Conservation (phyloP, 257 asterid genomes). For the Gynochthodes officinalis region DNA sequence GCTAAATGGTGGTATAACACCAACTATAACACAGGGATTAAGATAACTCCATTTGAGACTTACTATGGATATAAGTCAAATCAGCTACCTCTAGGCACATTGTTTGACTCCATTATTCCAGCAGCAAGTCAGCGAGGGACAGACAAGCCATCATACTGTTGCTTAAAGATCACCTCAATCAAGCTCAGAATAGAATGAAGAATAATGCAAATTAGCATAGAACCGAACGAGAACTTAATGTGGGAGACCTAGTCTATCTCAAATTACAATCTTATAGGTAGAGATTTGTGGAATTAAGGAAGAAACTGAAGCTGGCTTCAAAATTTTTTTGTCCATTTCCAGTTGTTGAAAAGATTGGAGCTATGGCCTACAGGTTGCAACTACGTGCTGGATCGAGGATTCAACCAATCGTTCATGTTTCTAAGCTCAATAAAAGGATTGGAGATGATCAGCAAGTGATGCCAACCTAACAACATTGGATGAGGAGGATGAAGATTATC, state of each 20-base stretch:
- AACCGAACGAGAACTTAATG: neutral
- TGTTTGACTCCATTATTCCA: neutral
- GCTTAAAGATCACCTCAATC: neutral
- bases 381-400: neutral
- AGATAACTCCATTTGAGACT: neutral
- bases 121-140: neutral
- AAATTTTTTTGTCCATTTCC: neutral
- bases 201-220: neutral
- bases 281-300: too few relatives aligned
- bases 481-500: neutral
- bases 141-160: too few relatives aligned
- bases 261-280: neutral
- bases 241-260: neutral
- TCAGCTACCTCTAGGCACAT: neutral
- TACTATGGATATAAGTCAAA: neutral
- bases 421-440: neutral
- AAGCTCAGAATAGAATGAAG: neutral
- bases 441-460: neutral
- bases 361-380: too few relatives aligned
- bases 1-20: constrained; percentile 5
- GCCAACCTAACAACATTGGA: neutral
- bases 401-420: neutral
- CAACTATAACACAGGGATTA: neutral
- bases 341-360: too few relatives aligned
- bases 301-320: neutral